Evolutionary conservation across 2,329 filamentous ascomycete species (phyloP), one percentile per base, ranked within the genome.

Genomic region (Fusarium sp.): DNA sequence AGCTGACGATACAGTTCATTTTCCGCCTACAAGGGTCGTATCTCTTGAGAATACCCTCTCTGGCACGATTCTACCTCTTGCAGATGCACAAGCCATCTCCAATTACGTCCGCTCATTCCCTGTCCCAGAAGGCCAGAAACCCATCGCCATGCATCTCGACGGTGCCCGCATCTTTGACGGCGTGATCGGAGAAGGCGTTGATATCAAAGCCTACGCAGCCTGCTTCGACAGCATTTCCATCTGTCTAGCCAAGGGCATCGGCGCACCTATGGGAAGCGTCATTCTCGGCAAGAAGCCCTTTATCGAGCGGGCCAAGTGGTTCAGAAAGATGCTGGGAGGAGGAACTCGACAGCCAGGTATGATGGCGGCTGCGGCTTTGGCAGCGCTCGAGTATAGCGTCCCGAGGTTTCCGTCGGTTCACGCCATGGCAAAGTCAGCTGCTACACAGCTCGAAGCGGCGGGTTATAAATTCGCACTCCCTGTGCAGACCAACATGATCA

Each of bases 11-110:
- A 84, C 92, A 72, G 86, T 94, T n/a, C 91, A 95, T 76, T 83
- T 85, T 26, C 92, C 90, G 70, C 92, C 93, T 0, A 96, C 93
- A 0, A 86, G 86, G 47, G 85, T 96, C 30, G 91, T 97, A 64
- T 88, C 86, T 53, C 81, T 96, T 44, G 93, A 97, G 75, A 96
- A 96, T 74, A 96, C 93, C 3, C 83, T 96, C 28, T 87, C 86
- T 38, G 93, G 93, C 6, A 87, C 88, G 56, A 83, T 96, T 43
- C 89, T 92, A 82, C 93, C 93, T 0, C 81, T 96, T 2, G 77
- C 80, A 1, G 92, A 96, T 74, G 85, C 88, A 5, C 83, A 81
- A 57, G 82, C 83, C 30, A 96, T 96, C 68, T 84, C 86, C 0
- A 80, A 81, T 2, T 96, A 90, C 83, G 91, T 89, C 0, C 83